Evolutionary conservation across 1,284 basidiomycete genomes (phyloP).

Genomic region (Mycosarcoma maydis): DNA sequence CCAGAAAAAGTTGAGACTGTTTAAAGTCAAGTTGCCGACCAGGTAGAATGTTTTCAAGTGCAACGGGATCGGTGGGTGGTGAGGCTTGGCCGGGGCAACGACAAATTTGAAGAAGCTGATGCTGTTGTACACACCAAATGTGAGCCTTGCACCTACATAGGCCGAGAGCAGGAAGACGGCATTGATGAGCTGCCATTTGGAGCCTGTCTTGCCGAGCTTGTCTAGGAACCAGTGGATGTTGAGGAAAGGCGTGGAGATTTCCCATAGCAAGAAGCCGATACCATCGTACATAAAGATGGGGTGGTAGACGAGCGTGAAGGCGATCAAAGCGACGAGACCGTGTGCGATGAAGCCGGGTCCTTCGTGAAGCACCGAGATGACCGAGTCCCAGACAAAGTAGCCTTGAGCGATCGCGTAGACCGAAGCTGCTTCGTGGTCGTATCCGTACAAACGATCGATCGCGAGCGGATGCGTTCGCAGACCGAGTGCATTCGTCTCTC

Average conservation of each 20-base stretch:
- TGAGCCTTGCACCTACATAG: slow-evolving; percentile 65
- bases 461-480: slow-evolving; percentile 36
- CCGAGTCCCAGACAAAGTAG: slow-evolving; percentile 65
- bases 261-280: slow-evolving; percentile 67
- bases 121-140: slow-evolving; percentile 66
- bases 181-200: slow-evolving; percentile 65
- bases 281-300: slow-evolving; percentile 68
- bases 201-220: slow-evolving; percentile 67
- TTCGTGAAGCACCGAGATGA: slow-evolving; percentile 64
- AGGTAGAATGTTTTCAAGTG: slow-evolving; percentile 49
- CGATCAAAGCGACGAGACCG: slow-evolving; percentile 63
- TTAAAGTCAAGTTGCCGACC: slow-evolving; percentile 54
- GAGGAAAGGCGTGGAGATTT: slow-evolving; percentile 67
- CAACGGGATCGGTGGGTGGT: slow-evolving; percentile 36
- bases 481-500: slow-evolving; percentile 43
- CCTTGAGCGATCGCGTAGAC: slow-evolving; percentile 63
- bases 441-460: slow-evolving; percentile 61
- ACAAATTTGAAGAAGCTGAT: slow-evolving; percentile 57
- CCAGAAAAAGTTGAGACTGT: slow-evolving; percentile 68
- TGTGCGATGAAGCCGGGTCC: slow-evolving; percentile 68
- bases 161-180: slow-evolving; percentile 61
- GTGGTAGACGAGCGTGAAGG: slow-evolving; percentile 61
- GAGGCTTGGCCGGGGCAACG: slow-evolving; percentile 50
- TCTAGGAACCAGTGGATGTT: slow-evolving; percentile 69
- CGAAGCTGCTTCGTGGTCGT: slow-evolving; percentile 51